Evolutionary conservation across 1,284 basidiomycete genomes (phyloP), one percentile per base, ranked within the genome.

Genomic region (Lentinula novae-zelandiae): DNA sequence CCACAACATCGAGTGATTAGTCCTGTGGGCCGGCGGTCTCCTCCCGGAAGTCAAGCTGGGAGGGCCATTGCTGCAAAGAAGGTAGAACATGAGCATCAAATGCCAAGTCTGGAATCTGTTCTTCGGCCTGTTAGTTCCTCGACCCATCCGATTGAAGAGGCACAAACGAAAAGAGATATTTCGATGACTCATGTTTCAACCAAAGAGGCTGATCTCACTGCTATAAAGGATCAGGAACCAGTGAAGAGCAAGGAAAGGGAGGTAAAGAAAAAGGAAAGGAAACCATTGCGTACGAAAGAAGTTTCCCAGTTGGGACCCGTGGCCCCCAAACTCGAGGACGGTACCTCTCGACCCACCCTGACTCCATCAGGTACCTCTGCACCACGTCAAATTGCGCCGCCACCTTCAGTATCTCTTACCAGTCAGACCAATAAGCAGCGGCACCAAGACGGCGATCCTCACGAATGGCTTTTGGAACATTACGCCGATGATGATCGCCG

Each of bases 401-500:
- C 53, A 20, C 53, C 22, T 51, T 27, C 36, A 33, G 8, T 10
- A 33, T 10, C 33, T 36, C 15, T 13, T 22, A 4, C 33, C 27
- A 20, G 7, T 48, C 46, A 20, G 51, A 27, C 54, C 15, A 9
- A 63, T 62, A 68, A 52, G 58, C 62, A 60, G 12, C 58, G 27
- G 27, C 27, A 62, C 27, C 64, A 52, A 31, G 48, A 76, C 58
- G 76, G 81, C 61, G 84, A 87, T 67, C 74, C 82, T 2, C 80
- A 85, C 66, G 82, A 85, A 66, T 85, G 83, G 82, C 72, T 85
- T 57, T 67, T 84, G 63, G 80, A 84, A 65, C 83, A 84, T 42
- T 82, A 76, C 64, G 71, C 75, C 40, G 71, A 76, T 53, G 69
- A 73, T 27, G 71, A 73, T 69, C 71, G 31, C 12, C 61, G 12